Conservation (phyloP, 2,329 filamentous ascomycete species). For the Cladophialophora psammophila region DNA sequence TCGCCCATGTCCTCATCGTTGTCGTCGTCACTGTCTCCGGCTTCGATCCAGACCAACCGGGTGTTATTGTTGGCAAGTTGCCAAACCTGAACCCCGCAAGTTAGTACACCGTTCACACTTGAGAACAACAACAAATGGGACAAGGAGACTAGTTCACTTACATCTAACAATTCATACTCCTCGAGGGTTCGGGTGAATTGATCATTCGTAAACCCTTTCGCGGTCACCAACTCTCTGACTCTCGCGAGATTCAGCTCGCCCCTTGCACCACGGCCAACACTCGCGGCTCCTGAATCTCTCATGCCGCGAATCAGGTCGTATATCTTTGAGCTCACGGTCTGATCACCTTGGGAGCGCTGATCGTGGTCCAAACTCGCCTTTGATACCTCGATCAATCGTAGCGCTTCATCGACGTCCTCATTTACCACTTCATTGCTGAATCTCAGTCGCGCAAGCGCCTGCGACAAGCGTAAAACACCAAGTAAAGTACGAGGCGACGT, state of each 20-base stretch:
- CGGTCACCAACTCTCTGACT: slow-evolving; percentile 88
- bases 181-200: slow-evolving; percentile 87
- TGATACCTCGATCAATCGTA: slow-evolving; percentile 88
- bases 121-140: background rate
- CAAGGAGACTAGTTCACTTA: slow-evolving; percentile 66
- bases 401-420: slow-evolving; percentile 94
- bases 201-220: slow-evolving; percentile 95
- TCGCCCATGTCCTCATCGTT: slow-evolving; percentile 37
- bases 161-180: slow-evolving; percentile 86
- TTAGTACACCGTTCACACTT: background rate
- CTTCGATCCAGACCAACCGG: slow-evolving; percentile 73
- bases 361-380: slow-evolving; percentile 89
- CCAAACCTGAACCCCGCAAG: slow-evolving; percentile 67
- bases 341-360: slow-evolving; percentile 66
- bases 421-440: slow-evolving; percentile 85
- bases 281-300: slow-evolving; percentile 81
- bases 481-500: slow-evolving; percentile 93
- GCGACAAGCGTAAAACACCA: slow-evolving; percentile 88
- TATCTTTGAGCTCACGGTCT: slow-evolving; percentile 86
- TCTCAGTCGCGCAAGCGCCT: slow-evolving; percentile 88
- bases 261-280: slow-evolving; percentile 71
- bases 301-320: slow-evolving; percentile 92
- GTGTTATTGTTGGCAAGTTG: slow-evolving; percentile 76
- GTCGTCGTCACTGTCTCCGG: slow-evolving; percentile 58
- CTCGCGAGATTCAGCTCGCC: slow-evolving; percentile 85